Conservation (phyloP, 2,329 filamentous ascomycete species). For the Alternaria metachromatica region DNA sequence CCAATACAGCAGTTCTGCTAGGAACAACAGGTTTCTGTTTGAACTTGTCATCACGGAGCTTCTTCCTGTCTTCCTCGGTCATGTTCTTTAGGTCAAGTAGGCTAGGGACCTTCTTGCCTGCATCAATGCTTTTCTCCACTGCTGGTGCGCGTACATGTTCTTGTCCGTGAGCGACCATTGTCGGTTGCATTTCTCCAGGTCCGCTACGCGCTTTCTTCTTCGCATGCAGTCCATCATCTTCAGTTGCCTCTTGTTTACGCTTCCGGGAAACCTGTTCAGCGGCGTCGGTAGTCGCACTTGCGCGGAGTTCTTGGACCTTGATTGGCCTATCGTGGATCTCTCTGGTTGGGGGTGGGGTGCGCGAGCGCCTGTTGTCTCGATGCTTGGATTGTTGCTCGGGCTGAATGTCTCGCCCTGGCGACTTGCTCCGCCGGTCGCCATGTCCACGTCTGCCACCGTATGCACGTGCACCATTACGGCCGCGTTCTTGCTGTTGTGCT, state of each 20-base stretch:
- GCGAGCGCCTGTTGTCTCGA: not conserved
- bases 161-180: not conserved
- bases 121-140: not conserved
- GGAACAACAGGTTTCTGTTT: not conserved
- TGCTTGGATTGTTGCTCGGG: not conserved
- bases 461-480: not conserved
- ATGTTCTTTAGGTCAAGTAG: not conserved
- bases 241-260: not conserved
- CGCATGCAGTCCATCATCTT: not conserved
- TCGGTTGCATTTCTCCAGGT: not conserved
- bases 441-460: not conserved
- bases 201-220: not conserved
- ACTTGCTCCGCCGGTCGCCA: not conserved
- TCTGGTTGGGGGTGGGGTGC: not conserved
- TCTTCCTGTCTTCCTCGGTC: conserved; percentile 3
- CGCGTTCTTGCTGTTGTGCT: not conserved
- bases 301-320: not conserved
- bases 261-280: not conserved
- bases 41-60: not conserved
- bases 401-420: not conserved
- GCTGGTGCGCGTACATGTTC: not conserved
- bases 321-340: not conserved
- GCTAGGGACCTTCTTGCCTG: not conserved
- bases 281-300: not conserved
- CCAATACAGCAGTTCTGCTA: not conserved